Evolutionary conservation across 2,329 filamentous ascomycete species (phyloP), one percentile per base, ranked within the genome.

Genomic region (Sporothrix sp.): DNA sequence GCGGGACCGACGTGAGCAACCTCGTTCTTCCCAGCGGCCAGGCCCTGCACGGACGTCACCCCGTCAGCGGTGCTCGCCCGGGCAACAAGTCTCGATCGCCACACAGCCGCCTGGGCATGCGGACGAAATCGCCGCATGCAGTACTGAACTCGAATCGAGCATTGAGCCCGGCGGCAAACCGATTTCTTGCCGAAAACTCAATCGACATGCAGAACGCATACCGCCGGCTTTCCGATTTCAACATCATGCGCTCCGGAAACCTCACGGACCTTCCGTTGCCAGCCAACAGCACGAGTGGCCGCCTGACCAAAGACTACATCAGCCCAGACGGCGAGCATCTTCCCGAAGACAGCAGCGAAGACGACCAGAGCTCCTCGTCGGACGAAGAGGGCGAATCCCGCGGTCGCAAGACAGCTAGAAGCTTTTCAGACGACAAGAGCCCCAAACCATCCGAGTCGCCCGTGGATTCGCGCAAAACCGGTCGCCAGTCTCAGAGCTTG

Each of bases 161-260:
- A n/a, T 53, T 74, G 60, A 61, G 67, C 64, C 58, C 73, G 60
- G 59, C 65, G 36, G 58, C 63, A 39, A 63, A 63, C 36, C 62
- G 67, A 23, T 57, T 79, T 39, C 71, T 85, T 3, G 75, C 79
- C 37, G 79, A 80, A 49, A n/a, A n/a, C n/a, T n/a, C n/a, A n/a
- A n/a, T n/a, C 47, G 83, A 89, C 61, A 77, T 85, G 65, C 79
- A 75, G 52, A 83, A 72, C 56, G 82, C 84, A 4, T 87, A 89
- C 61, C 74, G 82, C 46, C 76, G 79, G 52, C 68, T 89, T 16
- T 87, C 85, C 1, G 83, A 90, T 61, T 83, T 83, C 10, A 81
- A 82, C 46, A 67, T 90, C 38, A 72, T 79, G 3, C 74, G 74
- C 27, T 81, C 82, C 5, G 74, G 78, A 6, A 77, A 71, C 46